Conservation (phyloP, 1,139 yeast species). For the Yamadazyma diddensiae region DNA sequence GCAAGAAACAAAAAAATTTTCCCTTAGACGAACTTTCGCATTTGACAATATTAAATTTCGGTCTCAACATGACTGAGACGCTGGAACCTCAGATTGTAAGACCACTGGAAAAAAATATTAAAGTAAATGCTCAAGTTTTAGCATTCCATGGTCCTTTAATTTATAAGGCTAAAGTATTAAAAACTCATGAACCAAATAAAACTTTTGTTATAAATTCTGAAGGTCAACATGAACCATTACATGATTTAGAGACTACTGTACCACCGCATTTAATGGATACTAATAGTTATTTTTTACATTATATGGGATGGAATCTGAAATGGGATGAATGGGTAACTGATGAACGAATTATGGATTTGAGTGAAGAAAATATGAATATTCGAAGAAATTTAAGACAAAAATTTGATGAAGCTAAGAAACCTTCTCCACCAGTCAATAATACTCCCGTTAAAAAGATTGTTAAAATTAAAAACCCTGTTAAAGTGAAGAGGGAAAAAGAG, state of each 20-base stretch:
- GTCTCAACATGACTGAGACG: background rate
- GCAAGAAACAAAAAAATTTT: constrained; percentile 4
- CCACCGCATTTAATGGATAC: constrained; percentile 42
- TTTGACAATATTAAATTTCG: background rate
- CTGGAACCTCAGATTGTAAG: background rate
- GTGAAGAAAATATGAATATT: constrained; percentile 62
- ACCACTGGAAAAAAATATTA: background rate
- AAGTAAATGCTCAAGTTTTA: constrained; percentile 46
- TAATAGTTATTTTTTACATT: constrained; percentile 70
- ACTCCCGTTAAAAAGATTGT: constrained; percentile 7
- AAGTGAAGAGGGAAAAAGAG: constrained; percentile 1
- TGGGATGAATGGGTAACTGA: constrained; percentile 97
- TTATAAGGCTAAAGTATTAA: constrained; percentile 81
- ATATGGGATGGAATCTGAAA: constrained; percentile 91
- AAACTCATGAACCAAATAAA: constrained; percentile 55
- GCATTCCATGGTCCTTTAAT: constrained; percentile 91
- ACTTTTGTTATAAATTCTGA: constrained; percentile 34
- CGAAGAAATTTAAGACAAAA: constrained; percentile 62
- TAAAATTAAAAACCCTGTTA: constrained; percentile 5
- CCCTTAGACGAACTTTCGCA: constrained; percentile 4
- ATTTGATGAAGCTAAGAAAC: constrained; percentile 23
- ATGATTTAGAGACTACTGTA: constrained; percentile 10
- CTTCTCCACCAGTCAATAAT: constrained; percentile 7
- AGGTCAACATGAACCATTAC: constrained; percentile 30
- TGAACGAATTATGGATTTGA: constrained; percentile 65